These are phyloP conservation scores for Erodium maritimum DNA, from an alignment of 345 rosid genomes.

Conservation along the genomic window DNA sequence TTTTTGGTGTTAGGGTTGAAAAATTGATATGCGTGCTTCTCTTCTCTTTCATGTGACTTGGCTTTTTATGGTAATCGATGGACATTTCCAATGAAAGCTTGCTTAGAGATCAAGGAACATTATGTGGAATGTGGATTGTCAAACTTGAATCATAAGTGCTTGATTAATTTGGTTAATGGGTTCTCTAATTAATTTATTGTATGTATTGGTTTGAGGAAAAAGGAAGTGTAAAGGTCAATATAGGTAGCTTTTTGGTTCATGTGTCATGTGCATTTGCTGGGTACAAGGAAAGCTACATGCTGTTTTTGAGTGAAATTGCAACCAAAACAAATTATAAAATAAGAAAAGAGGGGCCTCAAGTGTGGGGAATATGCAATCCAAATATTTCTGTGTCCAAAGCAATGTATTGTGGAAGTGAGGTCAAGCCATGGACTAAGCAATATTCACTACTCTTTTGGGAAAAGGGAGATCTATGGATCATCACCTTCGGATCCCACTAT, in stretches of 20 bases:
- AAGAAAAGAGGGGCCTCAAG: too few species aligned
- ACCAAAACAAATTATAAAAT: neutral
- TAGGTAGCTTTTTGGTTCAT: neutral
- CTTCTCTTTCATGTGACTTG: neutral
- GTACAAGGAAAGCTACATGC: neutral
- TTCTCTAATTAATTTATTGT: neutral
- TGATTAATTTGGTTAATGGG: neutral
- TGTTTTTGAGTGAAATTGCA: neutral
- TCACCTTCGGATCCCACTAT: neutral
- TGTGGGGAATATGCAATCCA: neutral
- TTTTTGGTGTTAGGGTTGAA: neutral
- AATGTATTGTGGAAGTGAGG: neutral
- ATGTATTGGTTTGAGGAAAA: neutral
- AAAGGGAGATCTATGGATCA: neutral
- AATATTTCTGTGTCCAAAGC: neutral
- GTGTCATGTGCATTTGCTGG: neutral
- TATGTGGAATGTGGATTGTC: neutral
- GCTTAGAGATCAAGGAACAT: neutral
- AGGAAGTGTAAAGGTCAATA: neutral
- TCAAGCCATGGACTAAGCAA: neutral
- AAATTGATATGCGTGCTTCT: neutral
- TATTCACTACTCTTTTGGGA: neutral
- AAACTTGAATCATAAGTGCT: neutral
- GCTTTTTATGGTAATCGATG: neutral
- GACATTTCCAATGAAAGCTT: neutral